Conservation (phyloP, 169 alveolate genomes). For the Eimeria mitis region DNA sequence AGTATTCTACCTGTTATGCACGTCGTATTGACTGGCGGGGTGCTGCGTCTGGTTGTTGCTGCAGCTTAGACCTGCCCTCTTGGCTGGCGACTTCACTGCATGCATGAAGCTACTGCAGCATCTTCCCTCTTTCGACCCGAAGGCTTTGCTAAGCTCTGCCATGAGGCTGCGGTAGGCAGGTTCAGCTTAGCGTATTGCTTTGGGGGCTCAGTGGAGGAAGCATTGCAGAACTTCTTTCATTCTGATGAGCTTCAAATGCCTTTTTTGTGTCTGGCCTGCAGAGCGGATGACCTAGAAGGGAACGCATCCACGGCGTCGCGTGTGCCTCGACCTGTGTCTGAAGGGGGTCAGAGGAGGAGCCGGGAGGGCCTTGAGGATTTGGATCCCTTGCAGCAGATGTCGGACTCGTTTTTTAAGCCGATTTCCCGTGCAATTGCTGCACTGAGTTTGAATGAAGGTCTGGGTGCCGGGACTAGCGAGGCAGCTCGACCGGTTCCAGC, state of each 20-base stretch:
- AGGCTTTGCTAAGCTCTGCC: conserved; percentile 75
- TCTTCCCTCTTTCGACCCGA: conserved; percentile 82
- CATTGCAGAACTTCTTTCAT: background rate
- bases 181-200: background rate
- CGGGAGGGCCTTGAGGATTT: conserved; percentile 29
- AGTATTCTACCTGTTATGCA: background rate
- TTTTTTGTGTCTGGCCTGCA: background rate
- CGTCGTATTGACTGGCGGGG: background rate
- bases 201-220: background rate
- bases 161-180: conserved; percentile 47
- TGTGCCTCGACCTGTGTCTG: conserved; percentile 2
- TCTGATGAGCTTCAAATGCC: background rate
- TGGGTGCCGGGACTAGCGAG: conserved; percentile 1
- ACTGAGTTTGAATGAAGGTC: conserved; percentile 19
- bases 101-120: conserved; percentile 83
- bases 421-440: conserved; percentile 43
- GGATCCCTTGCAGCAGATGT: conserved; percentile 56
- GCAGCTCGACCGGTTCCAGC: background rate
- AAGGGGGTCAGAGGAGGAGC: conserved; percentile 1
- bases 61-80: conserved; percentile 80
- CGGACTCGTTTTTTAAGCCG: conserved; percentile 34
- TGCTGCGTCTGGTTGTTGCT: background rate
- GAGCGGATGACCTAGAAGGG: conserved; percentile 50
- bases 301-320: background rate
- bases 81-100: conserved; percentile 82